phyloP scores from a whole-genome alignment of 83 land plant species.

The Picea engelmannii region DNA sequence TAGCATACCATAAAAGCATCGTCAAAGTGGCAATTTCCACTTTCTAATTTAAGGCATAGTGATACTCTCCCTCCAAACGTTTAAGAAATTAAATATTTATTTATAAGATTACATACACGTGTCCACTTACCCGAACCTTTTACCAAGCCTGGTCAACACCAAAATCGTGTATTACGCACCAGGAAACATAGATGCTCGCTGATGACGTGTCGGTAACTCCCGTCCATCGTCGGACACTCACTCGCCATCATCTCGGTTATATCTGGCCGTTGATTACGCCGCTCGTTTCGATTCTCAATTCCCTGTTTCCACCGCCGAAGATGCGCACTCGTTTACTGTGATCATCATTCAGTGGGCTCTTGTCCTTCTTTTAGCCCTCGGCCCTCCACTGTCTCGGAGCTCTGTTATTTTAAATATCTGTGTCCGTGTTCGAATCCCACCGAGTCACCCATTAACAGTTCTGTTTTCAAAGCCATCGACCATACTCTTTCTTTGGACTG shows the following conservation, averaged over 20 bases:
- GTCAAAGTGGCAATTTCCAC: too few species aligned
- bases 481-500: neutral
- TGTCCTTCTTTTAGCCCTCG: too few species aligned
- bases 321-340: neutral
- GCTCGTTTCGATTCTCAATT: too few species aligned
- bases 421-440: neutral
- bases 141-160: neutral
- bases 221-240: neutral
- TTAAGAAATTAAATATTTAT: neutral
- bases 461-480: neutral
- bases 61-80: neutral
- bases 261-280: neutral
- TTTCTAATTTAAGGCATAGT: too few species aligned
- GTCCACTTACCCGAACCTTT: neutral
- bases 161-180: neutral
- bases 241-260: neutral
- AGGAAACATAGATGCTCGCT: neutral
- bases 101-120: neutral
- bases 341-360: too few species aligned
- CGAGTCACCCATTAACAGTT: neutral
- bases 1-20: too few species aligned
- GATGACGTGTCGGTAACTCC: neutral
- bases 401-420: neutral
- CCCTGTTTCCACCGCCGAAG: neutral
- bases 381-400: neutral